Percentiles rank a stretch among this genome's conserved stretches.
These are phyloP conservation scores for Penicillium fuscoglaucum DNA, from an alignment of 2,329 filamentous ascomycete genomes.

Conservation along the genomic window DNA sequence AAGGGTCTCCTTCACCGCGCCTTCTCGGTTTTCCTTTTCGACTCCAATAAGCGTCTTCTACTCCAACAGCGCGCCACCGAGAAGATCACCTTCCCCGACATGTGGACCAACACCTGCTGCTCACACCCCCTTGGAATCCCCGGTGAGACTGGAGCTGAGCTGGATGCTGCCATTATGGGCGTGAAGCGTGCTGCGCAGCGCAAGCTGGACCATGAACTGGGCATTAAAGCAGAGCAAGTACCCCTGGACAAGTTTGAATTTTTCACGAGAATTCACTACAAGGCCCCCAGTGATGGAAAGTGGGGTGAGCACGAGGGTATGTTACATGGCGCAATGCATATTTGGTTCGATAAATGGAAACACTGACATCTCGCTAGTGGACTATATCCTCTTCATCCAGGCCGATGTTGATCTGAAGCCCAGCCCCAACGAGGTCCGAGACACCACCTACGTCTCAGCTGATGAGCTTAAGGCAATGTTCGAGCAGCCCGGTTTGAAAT, in stretches of 20 bases:
- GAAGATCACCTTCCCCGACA: conserved; percentile 98
- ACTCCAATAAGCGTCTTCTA: conserved; percentile 86
- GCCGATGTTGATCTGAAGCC: conserved; percentile 78
- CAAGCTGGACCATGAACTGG: conserved; percentile 92
- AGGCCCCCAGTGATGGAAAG: conserved; percentile 92
- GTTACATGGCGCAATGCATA: conserved; percentile 32
- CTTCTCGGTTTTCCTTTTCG: conserved; percentile 97
- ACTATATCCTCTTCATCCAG: conserved; percentile 99
- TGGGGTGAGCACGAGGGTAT: conserved; percentile 99
- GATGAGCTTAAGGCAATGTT: conserved; percentile 85
- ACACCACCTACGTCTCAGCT: conserved; percentile 77
- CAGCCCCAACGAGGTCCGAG: conserved; percentile 87
- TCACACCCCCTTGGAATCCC: conserved; percentile 93
- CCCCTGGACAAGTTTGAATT: conserved; percentile 90
- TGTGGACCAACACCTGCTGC: conserved; percentile 99
- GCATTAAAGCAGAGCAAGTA: conserved; percentile 85
- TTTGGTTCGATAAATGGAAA: neutral
- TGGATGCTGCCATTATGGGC: conserved; percentile 77
- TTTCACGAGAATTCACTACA: conserved; percentile 96
- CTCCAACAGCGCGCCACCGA: conserved; percentile 92
- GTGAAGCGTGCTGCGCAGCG: conserved; percentile 90
- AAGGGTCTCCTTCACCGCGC: conserved; percentile 93
- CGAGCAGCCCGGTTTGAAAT: conserved; percentile 73
- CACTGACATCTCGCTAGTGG: conserved; percentile 54
- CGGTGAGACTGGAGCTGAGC: conserved; percentile 80